These are phyloP conservation scores for Dactylorhiza incarnata DNA, from an alignment of 106 monocot genomes.

Conservation along the genomic window DNA sequence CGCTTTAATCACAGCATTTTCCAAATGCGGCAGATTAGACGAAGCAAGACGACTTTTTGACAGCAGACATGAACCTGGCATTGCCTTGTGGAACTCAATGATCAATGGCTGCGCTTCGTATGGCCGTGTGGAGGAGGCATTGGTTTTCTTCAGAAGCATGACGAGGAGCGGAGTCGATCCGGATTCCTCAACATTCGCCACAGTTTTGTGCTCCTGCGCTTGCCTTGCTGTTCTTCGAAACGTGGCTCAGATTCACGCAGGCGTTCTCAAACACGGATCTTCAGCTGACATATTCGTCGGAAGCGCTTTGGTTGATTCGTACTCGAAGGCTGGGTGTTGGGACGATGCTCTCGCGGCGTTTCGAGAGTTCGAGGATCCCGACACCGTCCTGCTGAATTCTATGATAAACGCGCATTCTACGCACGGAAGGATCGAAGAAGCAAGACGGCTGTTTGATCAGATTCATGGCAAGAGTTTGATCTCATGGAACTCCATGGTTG, in stretches of 20 bases:
- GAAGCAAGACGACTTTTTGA: conserved; percentile 47
- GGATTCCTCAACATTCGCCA: conserved; percentile 41
- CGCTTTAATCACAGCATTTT: conserved; percentile 41
- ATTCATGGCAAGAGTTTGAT: conserved; percentile 48
- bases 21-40: conserved; percentile 25
- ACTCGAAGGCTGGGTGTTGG: conserved; percentile 41
- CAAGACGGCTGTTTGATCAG: conserved; percentile 35
- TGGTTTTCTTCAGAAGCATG: conserved; percentile 39
- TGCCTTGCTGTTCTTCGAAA: conserved; percentile 2
- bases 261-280: conserved; percentile 30
- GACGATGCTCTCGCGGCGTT: conserved; percentile 48
- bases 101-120: conserved; percentile 35
- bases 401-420: conserved; percentile 60
- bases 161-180: conserved; percentile 15
- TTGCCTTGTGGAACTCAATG: conserved; percentile 64
- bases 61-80: conserved; percentile 14
- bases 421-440: conserved; percentile 44
- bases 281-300: conserved; percentile 28
- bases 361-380: conserved; percentile 24
- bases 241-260: conserved; percentile 44
- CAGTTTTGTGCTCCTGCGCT: conserved; percentile 36
- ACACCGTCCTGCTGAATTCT: conserved; percentile 60
- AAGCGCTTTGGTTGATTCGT: conserved; percentile 56
- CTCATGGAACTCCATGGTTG: conserved; percentile 89
- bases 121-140: conserved; percentile 22